Conservation (phyloP, 768 basidiomycete genomes). For the Termitomyces sp. region DNA sequence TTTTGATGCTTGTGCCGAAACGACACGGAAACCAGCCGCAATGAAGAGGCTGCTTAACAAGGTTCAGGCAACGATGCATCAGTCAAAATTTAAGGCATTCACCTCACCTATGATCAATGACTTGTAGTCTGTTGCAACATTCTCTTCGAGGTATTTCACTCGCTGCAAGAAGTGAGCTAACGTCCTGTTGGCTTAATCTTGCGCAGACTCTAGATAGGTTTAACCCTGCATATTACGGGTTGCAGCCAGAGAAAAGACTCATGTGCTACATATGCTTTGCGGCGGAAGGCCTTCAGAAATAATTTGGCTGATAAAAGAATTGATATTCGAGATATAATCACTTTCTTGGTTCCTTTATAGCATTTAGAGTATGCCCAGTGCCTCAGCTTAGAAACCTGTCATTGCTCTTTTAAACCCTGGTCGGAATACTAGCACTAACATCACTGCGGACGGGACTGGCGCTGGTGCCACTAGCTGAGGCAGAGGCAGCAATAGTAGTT, state of each 20-base stretch:
- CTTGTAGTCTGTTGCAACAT: not conserved
- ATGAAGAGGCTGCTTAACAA: too few relatives aligned
- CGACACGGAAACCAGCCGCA: too few relatives aligned
- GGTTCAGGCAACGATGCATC: too few relatives aligned
- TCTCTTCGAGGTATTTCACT: conserved; percentile 1
- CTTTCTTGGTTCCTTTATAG: not conserved
- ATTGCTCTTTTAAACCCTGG: not conserved
- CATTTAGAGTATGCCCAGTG: not conserved
- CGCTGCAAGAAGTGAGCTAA: not conserved
- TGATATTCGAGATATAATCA: too few relatives aligned
- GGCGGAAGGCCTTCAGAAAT: not conserved
- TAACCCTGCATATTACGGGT: not conserved
- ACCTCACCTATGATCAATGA: not conserved
- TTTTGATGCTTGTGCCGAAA: too few relatives aligned
- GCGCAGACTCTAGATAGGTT: too few relatives aligned
- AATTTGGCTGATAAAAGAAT: not conserved
- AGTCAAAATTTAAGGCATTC: too few relatives aligned
- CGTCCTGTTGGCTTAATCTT: not conserved
- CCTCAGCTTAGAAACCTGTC: not conserved
- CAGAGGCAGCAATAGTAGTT: not conserved
- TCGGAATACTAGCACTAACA: not conserved
- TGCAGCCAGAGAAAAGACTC: not conserved
- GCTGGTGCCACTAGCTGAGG: not conserved
- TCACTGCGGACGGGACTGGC: not conserved
- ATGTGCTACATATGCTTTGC: too few relatives aligned